These are phyloP conservation scores for Volvox carteri DNA, from an alignment of 163 green algal genomes.

Conservation along the genomic window DNA sequence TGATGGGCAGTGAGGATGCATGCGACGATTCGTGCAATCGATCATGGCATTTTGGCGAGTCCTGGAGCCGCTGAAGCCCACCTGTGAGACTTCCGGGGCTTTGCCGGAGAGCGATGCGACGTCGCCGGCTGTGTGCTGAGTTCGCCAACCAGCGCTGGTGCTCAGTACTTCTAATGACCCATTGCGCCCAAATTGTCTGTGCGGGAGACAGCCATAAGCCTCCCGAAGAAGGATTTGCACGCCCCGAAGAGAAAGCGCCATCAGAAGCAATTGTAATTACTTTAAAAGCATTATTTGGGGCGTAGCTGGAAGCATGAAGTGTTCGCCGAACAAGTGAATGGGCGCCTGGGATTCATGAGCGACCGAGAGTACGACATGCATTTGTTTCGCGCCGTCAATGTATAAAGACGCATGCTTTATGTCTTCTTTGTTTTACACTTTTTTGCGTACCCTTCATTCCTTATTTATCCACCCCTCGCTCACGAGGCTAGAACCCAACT, in stretches of 20 bases:
- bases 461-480: too few relatives aligned
- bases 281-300: not conserved
- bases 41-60: too few relatives aligned
- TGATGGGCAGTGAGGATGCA: too few relatives aligned
- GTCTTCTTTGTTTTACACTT: too few relatives aligned
- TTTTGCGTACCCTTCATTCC: too few relatives aligned
- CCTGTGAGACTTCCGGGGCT: not conserved
- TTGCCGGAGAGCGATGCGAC: not conserved
- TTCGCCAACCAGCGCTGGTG: not conserved
- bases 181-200: not conserved
- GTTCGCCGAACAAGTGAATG: too few relatives aligned
- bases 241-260: not conserved
- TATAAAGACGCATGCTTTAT: too few relatives aligned
- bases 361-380: not conserved
- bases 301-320: too few relatives aligned
- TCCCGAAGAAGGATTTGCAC: not conserved
- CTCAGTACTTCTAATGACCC: constrained; percentile 16
- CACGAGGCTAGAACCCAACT: not conserved
- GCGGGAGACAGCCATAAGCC: not conserved
- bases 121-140: constrained; percentile 1
- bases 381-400: too few relatives aligned
- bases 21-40: too few relatives aligned
- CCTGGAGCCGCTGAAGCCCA: too few relatives aligned
- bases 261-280: not conserved
- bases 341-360: too few relatives aligned